phyloP scores from a whole-genome alignment of 768 basidiomycete genomes.

The Fistulinella prunicolor region DNA sequence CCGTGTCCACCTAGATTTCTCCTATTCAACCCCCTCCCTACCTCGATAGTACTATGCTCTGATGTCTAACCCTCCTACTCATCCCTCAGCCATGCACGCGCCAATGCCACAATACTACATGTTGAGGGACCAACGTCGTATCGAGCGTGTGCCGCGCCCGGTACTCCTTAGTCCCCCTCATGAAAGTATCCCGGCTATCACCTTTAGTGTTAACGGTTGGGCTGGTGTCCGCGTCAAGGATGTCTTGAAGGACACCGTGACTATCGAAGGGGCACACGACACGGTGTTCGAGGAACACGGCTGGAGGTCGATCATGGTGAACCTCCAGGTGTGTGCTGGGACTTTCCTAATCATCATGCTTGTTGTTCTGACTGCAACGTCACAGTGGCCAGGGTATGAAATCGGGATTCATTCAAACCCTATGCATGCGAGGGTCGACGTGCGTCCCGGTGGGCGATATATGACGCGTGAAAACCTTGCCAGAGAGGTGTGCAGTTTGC shows the following conservation, averaged over 20 bases:
- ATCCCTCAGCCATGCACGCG: constrained; percentile 13
- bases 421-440: constrained; percentile 16
- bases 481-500: constrained; percentile 14
- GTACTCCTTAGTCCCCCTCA: constrained; percentile 5
- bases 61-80: constrained; percentile 14
- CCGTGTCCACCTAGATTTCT: background rate
- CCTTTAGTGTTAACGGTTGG: constrained; percentile 17
- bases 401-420: background rate
- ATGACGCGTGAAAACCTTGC: constrained; percentile 24
- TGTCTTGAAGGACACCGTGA: constrained; percentile 2
- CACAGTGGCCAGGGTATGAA: constrained; percentile 27
- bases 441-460: background rate
- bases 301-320: constrained; percentile 20
- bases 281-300: constrained; percentile 11
- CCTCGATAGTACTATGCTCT: constrained; percentile 13
- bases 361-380: background rate
- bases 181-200: constrained; percentile 17
- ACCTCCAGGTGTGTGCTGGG: constrained; percentile 19
- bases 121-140: constrained; percentile 14
- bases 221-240: constrained; percentile 21
- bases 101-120: constrained; percentile 18
- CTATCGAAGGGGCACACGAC: constrained; percentile 19
- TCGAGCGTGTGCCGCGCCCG: constrained; percentile 21
- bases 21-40: background rate
- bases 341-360: background rate